Evolutionary conservation across 208 protist species (phyloP), one percentile per base, ranked within the genome.

Genomic region (Leptomonas seymouri): DNA sequence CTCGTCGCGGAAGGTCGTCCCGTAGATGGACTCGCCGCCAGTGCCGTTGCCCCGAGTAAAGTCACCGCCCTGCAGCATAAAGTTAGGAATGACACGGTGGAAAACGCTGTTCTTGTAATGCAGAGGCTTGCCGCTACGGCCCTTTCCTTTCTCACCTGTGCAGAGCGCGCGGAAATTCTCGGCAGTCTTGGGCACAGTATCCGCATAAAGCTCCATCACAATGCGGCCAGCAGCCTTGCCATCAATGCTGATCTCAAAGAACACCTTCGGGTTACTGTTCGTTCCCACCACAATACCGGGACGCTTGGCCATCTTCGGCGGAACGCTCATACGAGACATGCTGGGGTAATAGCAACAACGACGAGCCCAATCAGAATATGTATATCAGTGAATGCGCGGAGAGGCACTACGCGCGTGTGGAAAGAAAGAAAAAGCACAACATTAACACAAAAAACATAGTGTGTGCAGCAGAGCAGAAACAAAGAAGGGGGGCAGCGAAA

Each of bases 21-120:
- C 98, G 86, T 99, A 99, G 87, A 99, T 99, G 42, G 95, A 99
- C 68, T 99, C 93, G 23, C 98, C 98, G 65, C 98, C 98, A 20
- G 85, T 98, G 49, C 98, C 98, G 81, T 99, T 97, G 64, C 90
- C 88, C 27, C 74, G 62, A 5, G 98, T 99, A 72, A 99, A 98
- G 79, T 99, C 98, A 67, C 99, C 99, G 65, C 98, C 98, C 80
- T 99, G 98, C 64, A 93, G 61, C 94, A 98, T 98, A 67, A 99
- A 99, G 65, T 90, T 87, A 9, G 91, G 89, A 63, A 99, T 99
- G 34, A 98, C 81, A 64, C 98, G 90, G 72, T 99, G 98, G 88
- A 99, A 99, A 9, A 75, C 70, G 55, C 65, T 92, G 60, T 93
- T 94, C 84, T 99, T 99, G 91, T 93, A 99, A 76, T 99, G 97